Evolutionary conservation across 192 early-diverging fungal genomes (phyloP), one percentile per base, ranked within the genome.

Genomic region (Chytriomyces hyalinus): DNA sequence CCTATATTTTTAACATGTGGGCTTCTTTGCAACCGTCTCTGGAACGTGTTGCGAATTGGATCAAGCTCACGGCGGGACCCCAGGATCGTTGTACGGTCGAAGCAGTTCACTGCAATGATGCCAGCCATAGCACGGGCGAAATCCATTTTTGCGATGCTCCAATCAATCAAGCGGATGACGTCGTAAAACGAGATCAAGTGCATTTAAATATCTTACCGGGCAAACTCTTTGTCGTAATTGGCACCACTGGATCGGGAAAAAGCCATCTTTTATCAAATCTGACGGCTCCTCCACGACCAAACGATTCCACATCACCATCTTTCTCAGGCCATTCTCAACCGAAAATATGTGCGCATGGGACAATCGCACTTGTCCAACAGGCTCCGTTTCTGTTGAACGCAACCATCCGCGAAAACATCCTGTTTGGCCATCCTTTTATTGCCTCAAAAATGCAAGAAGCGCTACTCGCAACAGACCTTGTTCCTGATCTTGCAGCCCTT

Each of bases 301-400:
- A 13, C 0, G 72, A 20, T 57, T 57, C 53, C 20, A 57, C 53
- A 13, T 13, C 53, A 20, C 13, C 15, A 13, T 20, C 20, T 13
- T 20, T 63, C 47, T 4, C 20, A 8, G 50, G 28, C 57, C 36
- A 36, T 36, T 36, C 36, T 36, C 3, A 36, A 36, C 36, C 36
- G 36, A 36, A 36, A 36, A 36, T 36, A 2, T 73, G 72, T 46
- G 57, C 50, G 28, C 84, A 90, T 91, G 92, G 93, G 1, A 83
- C 72, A 1, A 83, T 94, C n/a, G 90, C 88, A 11, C 93, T 93
- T 67, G 83, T 87, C 15, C 84, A 88, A 47, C 95, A 95, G 80
- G 81, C 86, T 20, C 90, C 94, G 3, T 96, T 95, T 93, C 91
- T 96, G 28, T 89, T 73, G 83, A 93, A 86, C 65, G 82, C 92